Conservation (phyloP, 371 early-diverging fungal species). For the Entomophthora muscae region DNA sequence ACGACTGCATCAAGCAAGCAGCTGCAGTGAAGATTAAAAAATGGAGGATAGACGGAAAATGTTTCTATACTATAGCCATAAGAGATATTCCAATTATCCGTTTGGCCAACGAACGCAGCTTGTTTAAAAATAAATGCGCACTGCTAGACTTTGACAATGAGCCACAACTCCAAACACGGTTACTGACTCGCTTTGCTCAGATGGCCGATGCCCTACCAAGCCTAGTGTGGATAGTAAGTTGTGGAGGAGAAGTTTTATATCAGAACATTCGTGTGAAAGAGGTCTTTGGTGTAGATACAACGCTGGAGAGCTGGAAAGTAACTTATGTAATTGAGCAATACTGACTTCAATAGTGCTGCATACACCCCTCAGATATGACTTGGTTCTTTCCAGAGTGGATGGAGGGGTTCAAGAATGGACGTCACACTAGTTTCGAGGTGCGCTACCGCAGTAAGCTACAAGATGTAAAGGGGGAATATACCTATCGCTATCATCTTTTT, state of each 20-base stretch:
- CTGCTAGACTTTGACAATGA: not conserved
- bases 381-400: not conserved
- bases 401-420: not conserved
- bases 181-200: not conserved
- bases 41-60: not conserved
- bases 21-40: not conserved
- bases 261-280: not conserved
- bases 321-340: not conserved
- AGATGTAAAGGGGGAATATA: not conserved
- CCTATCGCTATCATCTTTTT: not conserved
- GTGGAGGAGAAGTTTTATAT: not conserved
- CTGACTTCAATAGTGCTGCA: not conserved
- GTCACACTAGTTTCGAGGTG: not conserved
- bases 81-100: not conserved
- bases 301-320: not conserved
- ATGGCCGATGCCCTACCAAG: not conserved
- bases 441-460: not conserved
- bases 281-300: not conserved
- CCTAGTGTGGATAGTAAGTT: not conserved
- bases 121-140: not conserved
- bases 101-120: not conserved
- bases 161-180: not conserved
- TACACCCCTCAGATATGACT: not conserved
- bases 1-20: not conserved
- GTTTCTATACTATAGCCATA: not conserved